phyloP scores from a whole-genome alignment of 495 filamentous ascomycete species.

The Letharia lupina region DNA sequence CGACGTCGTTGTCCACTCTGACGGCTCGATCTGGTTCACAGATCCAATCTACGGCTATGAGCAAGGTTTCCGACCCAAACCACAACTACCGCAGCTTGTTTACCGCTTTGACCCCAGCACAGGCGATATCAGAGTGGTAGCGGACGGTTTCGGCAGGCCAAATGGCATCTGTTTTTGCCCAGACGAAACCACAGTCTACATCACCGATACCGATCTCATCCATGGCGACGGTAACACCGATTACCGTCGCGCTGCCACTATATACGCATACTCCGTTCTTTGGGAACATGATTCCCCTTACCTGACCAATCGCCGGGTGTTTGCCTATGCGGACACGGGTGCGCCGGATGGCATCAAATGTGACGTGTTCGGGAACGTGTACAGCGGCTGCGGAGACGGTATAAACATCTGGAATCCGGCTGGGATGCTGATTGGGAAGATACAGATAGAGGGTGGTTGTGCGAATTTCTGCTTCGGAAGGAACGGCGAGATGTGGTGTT shows the following conservation, averaged over 20 bases:
- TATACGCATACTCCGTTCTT: constrained; percentile 24
- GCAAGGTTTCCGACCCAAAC: constrained; percentile 38
- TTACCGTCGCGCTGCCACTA: constrained; percentile 22
- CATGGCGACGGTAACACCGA: constrained; percentile 32
- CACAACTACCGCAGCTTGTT: constrained; percentile 39
- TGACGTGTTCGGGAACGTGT: constrained; percentile 38
- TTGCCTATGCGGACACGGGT: constrained; percentile 48
- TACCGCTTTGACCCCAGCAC: constrained; percentile 46
- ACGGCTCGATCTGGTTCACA: constrained; percentile 48
- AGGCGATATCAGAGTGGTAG: constrained; percentile 40
- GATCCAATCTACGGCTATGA: constrained; percentile 44
- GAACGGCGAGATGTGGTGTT: constrained; percentile 38
- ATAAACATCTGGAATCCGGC: constrained; percentile 37
- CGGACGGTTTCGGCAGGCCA: constrained; percentile 41
- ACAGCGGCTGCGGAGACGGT: constrained; percentile 39
- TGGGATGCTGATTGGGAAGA: constrained; percentile 44
- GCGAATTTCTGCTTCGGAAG: constrained; percentile 54
- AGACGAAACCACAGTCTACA: constrained; percentile 40
- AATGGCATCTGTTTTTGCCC: constrained; percentile 44
- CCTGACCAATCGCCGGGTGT: constrained; percentile 44
- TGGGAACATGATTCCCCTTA: constrained; percentile 30
- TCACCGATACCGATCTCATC: constrained; percentile 39
- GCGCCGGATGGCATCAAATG: constrained; percentile 48
- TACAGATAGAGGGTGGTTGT: constrained; percentile 34
- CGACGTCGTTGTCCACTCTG: constrained; percentile 37